Evolutionary conservation across 495 filamentous ascomycete species (phyloP).

Genomic region (Podospora didyma): DNA sequence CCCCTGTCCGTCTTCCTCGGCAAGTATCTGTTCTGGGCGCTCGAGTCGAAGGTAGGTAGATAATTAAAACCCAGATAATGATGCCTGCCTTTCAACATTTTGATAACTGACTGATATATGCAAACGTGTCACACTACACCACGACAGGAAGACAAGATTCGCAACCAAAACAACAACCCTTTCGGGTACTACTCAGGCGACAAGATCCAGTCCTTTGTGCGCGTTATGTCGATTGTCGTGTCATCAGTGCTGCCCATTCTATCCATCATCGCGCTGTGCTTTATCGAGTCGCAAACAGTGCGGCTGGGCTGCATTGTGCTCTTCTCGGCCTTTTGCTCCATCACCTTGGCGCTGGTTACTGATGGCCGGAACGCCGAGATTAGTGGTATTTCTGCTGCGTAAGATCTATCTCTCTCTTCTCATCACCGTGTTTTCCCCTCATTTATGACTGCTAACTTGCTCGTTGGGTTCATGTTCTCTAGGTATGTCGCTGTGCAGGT

Average conservation of each 20-base stretch:
- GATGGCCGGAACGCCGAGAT: neutral
- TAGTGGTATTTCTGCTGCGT: neutral
- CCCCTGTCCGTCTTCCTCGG: too few species aligned
- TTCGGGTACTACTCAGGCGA: neutral
- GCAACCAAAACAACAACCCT: neutral
- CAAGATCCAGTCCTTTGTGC: neutral
- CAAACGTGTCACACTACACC: too few species aligned
- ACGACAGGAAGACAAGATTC: too few species aligned
- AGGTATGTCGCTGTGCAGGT: neutral
- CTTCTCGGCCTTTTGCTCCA: neutral
- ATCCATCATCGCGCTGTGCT: neutral
- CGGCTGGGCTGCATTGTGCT: neutral
- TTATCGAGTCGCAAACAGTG: neutral
- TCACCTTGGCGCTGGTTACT: neutral
- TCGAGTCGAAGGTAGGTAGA: too few species aligned
- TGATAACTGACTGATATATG: too few species aligned
- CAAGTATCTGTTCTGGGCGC: too few species aligned
- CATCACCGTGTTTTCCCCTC: neutral
- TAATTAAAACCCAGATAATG: too few species aligned
- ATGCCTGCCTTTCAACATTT: too few species aligned
- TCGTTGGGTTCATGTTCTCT: neutral
- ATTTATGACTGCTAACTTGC: neutral
- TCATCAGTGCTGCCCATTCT: neutral
- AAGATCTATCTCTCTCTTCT: neutral
- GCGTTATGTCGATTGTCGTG: neutral